Evolutionary conservation across 257 asterid genomes (phyloP), one percentile per base, ranked within the genome.

Genomic region (Lycium ferocissimum): DNA sequence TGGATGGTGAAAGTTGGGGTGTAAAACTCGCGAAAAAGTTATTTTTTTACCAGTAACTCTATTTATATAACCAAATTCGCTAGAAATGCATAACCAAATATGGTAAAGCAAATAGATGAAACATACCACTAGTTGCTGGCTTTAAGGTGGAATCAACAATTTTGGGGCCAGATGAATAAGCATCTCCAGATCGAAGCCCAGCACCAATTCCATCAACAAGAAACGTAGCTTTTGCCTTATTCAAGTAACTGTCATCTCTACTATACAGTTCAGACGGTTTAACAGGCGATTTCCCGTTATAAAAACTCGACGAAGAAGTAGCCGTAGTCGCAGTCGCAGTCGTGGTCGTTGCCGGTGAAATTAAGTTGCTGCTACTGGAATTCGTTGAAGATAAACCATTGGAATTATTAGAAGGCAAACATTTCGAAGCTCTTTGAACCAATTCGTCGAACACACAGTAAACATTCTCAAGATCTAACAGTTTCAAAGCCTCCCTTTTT

Each of bases 371-470:
- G 80, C 80, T 2, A 91, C 83, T 86, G n/a, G 88, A 87, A 85
- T 87, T 85, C 83, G 87, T 85, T 1, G 87, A 88, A 22, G 86
- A 26, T 26, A 26, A 82, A 83, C 47, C 63, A 58, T 70, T 83
- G 33, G 47, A 37, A 11, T 84, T 83, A 13, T 79, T 89, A 35
- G 93, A 91, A 5, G 96, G 87, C 85, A 96, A 75, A 83, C 98
- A 94, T 80, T 87, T 92, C 1, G 94, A 82, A 53, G 98, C 98
- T 89, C 98, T 91, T 90, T 92, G 98, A 89, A 96, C 87, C 94
- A 94, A 92, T 85, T 93, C 98, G 51, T 93, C 99, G 35, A 94
- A 91, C 89, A 92, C 88, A 35, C 20, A 26, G 86, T 96, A 94
- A 10, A 89, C 89, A 5, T 83, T 83, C 47, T 96, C 98, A 51